Percentiles rank a stretch among this genome's conserved stretches.
Evolutionary conservation across 2,329 filamentous ascomycete species (phyloP).

Genomic region (Nigrograna mackinnonii): DNA sequence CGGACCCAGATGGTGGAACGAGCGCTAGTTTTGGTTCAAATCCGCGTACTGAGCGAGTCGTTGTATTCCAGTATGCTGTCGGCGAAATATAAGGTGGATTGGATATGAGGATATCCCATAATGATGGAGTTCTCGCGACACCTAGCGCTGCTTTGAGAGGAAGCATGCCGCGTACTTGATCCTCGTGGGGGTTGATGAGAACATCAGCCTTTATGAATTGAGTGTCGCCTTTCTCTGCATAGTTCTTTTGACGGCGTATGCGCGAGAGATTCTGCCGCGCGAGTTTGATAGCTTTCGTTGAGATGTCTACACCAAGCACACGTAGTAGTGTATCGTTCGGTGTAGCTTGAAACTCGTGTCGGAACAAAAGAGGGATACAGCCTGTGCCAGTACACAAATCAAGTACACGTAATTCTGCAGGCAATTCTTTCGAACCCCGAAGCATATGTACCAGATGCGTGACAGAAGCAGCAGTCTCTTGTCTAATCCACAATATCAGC

Average conservation of each 20-base stretch:
- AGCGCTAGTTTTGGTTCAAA: slow-evolving; percentile 83
- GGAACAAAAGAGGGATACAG: slow-evolving; percentile 81
- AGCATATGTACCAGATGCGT: slow-evolving; percentile 34
- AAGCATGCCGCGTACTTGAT: slow-evolving; percentile 19
- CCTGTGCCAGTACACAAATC: slow-evolving; percentile 92
- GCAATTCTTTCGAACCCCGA: slow-evolving; percentile 19
- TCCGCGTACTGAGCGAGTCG: slow-evolving; percentile 73
- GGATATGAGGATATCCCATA: slow-evolving; percentile 70
- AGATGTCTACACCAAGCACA: slow-evolving; percentile 76
- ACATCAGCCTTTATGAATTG: slow-evolving; percentile 54
- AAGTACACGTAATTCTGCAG: slow-evolving; percentile 61
- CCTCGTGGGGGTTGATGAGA: slow-evolving; percentile 52
- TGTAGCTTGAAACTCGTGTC: slow-evolving; percentile 58
- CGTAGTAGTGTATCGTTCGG: slow-evolving; percentile 41
- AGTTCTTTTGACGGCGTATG: slow-evolving; percentile 19
- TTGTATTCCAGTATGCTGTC: slow-evolving; percentile 62
- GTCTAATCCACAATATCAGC: too few relatives aligned
- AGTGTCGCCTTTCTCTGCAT: slow-evolving; percentile 32
- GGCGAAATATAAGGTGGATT: slow-evolving; percentile 92
- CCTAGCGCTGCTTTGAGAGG: slow-evolving; percentile 21
- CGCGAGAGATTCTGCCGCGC: slow-evolving; percentile 65
- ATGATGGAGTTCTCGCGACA: slow-evolving; percentile 12
- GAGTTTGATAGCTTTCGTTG: slow-evolving; percentile 65
- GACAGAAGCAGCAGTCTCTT: slow-evolving; percentile 50
- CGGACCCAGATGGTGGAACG: slow-evolving; percentile 48